phyloP scores from a whole-genome alignment of 2,329 filamentous ascomycete species.

The Colletotrichum cuscutae region DNA sequence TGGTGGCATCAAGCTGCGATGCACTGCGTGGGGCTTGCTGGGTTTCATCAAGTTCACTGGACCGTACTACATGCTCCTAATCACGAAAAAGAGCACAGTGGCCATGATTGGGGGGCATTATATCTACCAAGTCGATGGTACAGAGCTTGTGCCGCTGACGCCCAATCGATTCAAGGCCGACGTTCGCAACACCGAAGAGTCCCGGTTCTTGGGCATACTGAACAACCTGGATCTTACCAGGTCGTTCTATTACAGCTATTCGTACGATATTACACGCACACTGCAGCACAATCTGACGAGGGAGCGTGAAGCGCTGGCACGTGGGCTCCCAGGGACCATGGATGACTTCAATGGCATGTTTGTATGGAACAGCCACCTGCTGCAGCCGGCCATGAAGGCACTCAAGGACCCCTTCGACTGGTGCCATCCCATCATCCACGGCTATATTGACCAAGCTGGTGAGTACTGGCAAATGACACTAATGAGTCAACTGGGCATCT shows the following conservation, averaged over 20 bases:
- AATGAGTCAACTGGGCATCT: background rate
- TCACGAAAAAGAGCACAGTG: slow-evolving; percentile 95
- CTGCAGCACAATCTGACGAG: slow-evolving; percentile 91
- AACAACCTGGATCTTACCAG: slow-evolving; percentile 90
- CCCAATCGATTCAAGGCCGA: slow-evolving; percentile 82
- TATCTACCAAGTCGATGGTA: slow-evolving; percentile 93
- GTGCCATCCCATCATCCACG: slow-evolving; percentile 96
- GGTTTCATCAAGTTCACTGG: slow-evolving; percentile 97
- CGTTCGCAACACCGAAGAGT: slow-evolving; percentile 84
- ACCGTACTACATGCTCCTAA: slow-evolving; percentile 95
- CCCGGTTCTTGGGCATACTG: slow-evolving; percentile 87
- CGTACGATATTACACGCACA: slow-evolving; percentile 93
- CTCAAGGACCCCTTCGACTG: slow-evolving; percentile 90
- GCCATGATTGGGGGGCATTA: slow-evolving; percentile 97
- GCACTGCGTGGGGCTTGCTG: slow-evolving; percentile 91
- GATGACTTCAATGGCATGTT: slow-evolving; percentile 93
- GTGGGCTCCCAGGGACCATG: slow-evolving; percentile 63
- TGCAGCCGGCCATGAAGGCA: slow-evolving; percentile 76
- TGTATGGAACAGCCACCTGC: slow-evolving; percentile 93
- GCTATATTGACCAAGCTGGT: slow-evolving; percentile 91
- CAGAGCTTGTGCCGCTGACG: slow-evolving; percentile 88
- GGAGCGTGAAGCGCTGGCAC: slow-evolving; percentile 77
- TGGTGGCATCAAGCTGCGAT: slow-evolving; percentile 89
- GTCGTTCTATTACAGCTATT: slow-evolving; percentile 98
- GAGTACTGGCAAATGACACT: slow-evolving; percentile 32